These are phyloP conservation scores for Cardamine resedifolia DNA, from an alignment of 345 rosid genomes.

Conservation along the genomic window DNA sequence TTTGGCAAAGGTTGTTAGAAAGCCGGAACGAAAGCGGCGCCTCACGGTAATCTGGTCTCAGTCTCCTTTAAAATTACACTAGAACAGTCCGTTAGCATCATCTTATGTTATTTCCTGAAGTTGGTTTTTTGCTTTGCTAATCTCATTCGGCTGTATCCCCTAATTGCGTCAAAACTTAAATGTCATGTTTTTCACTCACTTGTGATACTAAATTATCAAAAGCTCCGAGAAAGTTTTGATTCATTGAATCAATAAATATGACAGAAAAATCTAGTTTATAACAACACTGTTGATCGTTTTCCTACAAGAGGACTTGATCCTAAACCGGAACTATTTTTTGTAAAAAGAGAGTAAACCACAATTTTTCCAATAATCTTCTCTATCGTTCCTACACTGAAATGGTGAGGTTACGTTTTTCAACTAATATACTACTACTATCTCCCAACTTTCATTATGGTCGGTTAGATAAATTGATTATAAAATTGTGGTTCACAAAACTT, in stretches of 20 bases:
- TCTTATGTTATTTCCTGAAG: background rate
- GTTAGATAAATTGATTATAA: background rate
- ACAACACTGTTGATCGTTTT: background rate
- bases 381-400: background rate
- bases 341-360: background rate
- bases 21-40: conserved; percentile 36
- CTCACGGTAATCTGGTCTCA: conserved; percentile 13
- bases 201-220: background rate
- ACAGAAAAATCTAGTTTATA: background rate
- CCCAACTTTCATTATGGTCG: background rate
- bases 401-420: background rate
- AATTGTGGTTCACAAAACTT: too few relatives aligned
- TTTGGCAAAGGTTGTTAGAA: conserved; percentile 70
- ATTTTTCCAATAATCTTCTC: background rate
- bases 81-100: conserved; percentile 2
- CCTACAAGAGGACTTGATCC: background rate
- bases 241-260: background rate
- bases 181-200: background rate
- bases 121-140: conserved; percentile 3
- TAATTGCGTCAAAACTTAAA: conserved; percentile 1
- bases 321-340: background rate
- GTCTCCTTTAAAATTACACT: conserved; percentile 8
- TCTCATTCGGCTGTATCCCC: conserved; percentile 1
- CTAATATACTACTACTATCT: too few relatives aligned
- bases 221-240: background rate